Conservation (phyloP, 352 stramenopile species). For the Globisporangium cederbergense region DNA sequence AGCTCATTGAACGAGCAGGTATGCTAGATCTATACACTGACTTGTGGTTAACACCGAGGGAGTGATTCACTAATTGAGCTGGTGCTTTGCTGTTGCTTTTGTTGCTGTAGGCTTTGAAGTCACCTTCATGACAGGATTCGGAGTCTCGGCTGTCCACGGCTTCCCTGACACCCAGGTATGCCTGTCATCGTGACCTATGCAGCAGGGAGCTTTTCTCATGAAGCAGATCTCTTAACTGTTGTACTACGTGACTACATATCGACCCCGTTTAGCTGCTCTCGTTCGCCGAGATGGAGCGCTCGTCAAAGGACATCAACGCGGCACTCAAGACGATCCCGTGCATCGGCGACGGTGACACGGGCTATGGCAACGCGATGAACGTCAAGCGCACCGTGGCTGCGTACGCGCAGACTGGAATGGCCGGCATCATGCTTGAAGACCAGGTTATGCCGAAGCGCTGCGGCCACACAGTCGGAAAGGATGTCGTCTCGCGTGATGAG, state of each 20-base stretch:
- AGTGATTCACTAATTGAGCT: too few species aligned
- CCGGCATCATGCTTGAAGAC: constrained; percentile 94
- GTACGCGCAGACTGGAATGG: constrained; percentile 90
- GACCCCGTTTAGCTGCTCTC: constrained; percentile 62
- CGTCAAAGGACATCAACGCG: constrained; percentile 40
- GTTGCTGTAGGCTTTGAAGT: constrained; percentile 66
- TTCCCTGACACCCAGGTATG: constrained; percentile 83
- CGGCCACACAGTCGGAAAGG: constrained; percentile 91
- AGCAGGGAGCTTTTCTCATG: background rate
- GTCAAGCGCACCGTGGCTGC: constrained; percentile 91
- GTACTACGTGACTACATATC: background rate
- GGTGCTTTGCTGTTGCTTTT: background rate
- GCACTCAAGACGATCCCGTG: constrained; percentile 46
- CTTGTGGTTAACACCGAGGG: background rate
- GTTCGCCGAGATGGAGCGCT: constrained; percentile 58
- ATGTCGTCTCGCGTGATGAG: constrained; percentile 83
- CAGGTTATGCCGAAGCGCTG: constrained; percentile 92
- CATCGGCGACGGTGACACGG: constrained; percentile 88
- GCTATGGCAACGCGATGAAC: constrained; percentile 94
- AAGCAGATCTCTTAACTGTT: background rate
- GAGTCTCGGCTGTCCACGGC: constrained; percentile 82
- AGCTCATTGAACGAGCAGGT: constrained; percentile 79
- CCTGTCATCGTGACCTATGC: too few species aligned
- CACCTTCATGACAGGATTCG: constrained; percentile 94
- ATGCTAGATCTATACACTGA: background rate